Evolutionary conservation across 2,329 filamentous ascomycete genomes (phyloP).

Genomic region (Alternaria triticina): DNA sequence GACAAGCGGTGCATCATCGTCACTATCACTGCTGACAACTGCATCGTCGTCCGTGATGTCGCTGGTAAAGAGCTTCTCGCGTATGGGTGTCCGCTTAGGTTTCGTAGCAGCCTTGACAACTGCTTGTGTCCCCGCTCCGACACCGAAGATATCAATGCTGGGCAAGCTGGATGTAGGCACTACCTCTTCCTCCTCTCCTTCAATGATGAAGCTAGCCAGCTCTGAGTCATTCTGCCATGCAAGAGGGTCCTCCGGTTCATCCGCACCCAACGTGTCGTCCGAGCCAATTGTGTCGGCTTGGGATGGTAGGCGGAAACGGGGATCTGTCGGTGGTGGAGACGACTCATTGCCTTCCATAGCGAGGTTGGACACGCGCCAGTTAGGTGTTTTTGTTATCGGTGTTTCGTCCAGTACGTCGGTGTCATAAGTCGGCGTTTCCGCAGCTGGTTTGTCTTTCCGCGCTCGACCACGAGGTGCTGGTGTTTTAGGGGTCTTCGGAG

Average conservation of each 20-base stretch:
- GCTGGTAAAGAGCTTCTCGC: constrained; percentile 46
- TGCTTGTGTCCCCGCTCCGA: constrained; percentile 44
- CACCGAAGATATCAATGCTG: constrained; percentile 29
- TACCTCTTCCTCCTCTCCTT: constrained; percentile 47
- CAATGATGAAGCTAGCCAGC: constrained; percentile 54
- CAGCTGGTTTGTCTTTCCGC: constrained; percentile 20
- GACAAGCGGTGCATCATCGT: constrained; percentile 30
- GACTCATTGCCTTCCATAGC: constrained; percentile 44
- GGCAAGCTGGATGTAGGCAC: constrained; percentile 43
- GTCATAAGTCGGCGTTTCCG: constrained; percentile 26
- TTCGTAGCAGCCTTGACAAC: constrained; percentile 32
- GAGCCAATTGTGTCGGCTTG: constrained; percentile 53
- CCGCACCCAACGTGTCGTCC: constrained; percentile 50
- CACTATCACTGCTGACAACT: constrained; percentile 44
- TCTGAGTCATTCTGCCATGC: constrained; percentile 54
- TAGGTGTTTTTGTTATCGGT: constrained; percentile 26
- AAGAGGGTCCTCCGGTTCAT: constrained; percentile 49
- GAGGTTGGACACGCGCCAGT: constrained; percentile 35
- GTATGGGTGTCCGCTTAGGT: constrained; percentile 25
- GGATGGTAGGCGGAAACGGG: constrained; percentile 45
- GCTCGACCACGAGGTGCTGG: constrained; percentile 34
- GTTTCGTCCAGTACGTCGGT: constrained; percentile 16
- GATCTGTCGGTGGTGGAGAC: constrained; percentile 49
- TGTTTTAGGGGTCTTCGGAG: constrained; percentile 18
- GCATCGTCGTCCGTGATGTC: constrained; percentile 42